phyloP scores from a whole-genome alignment of 225 moss, liverwort and hornwort genomes.

The Asterella californica region DNA sequence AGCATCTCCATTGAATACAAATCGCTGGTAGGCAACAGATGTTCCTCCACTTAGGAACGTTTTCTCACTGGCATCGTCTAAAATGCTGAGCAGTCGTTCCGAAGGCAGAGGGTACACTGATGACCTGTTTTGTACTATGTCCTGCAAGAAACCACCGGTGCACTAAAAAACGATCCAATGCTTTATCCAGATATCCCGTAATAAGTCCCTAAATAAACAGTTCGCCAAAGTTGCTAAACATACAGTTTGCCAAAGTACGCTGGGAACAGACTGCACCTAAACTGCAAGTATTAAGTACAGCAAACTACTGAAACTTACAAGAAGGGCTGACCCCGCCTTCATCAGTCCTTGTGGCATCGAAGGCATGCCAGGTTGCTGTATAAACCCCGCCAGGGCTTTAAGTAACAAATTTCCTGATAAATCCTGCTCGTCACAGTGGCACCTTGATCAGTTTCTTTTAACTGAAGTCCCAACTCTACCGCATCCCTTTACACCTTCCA shows the following conservation, averaged over 20 bases:
- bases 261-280: neutral
- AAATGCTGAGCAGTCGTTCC: slow-evolving; percentile 48
- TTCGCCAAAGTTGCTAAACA: neutral
- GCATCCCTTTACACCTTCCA: neutral
- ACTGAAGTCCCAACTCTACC: neutral
- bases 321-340: slow-evolving; percentile 64
- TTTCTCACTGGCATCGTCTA: slow-evolving; percentile 82
- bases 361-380: slow-evolving; percentile 34
- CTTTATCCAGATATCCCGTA: neutral
- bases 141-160: slow-evolving; percentile 32
- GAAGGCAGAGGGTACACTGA: slow-evolving; percentile 35
- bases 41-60: slow-evolving; percentile 63
- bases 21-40: slow-evolving; percentile 35
- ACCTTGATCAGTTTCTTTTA: neutral
- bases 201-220: neutral
- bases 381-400: slow-evolving; percentile 32
- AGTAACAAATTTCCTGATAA: slow-evolving; percentile 43
- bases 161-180: neutral
- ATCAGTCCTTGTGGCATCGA: slow-evolving; percentile 43
- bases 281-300: neutral
- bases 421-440: slow-evolving; percentile 30
- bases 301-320: slow-evolving; percentile 39
- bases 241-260: neutral
- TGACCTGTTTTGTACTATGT: slow-evolving; percentile 49
- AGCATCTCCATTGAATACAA: slow-evolving; percentile 50